These are phyloP conservation scores for Cordyceps cateniannulata DNA, from an alignment of 2,329 filamentous ascomycete genomes.

Conservation along the genomic window DNA sequence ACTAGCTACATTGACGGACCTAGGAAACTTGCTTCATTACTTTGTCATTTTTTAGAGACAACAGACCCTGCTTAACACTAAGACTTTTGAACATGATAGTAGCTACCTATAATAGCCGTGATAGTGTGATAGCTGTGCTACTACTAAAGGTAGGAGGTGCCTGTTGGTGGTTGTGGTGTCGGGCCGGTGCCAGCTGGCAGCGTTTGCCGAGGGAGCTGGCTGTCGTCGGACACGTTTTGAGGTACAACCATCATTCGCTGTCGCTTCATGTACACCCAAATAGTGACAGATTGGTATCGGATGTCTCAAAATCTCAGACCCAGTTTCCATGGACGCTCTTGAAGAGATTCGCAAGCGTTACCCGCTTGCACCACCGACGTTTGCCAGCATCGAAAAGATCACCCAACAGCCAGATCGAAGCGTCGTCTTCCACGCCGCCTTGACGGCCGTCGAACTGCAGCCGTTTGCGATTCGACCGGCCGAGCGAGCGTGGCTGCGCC, in stretches of 20 bases:
- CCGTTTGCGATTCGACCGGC: conserved; percentile 29
- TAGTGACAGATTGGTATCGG: not conserved
- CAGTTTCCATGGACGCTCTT: not conserved
- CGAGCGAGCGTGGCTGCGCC: conserved; percentile 30
- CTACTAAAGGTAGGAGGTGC: too few relatives aligned
- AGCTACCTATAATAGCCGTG: too few relatives aligned
- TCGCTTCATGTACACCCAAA: not conserved
- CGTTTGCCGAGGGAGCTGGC: not conserved
- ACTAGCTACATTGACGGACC: not conserved
- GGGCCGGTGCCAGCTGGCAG: not conserved
- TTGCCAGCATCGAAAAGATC: conserved; percentile 25
- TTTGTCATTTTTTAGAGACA: not conserved
- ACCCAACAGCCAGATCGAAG: conserved; percentile 22
- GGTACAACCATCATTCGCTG: not conserved
- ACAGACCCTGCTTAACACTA: not conserved
- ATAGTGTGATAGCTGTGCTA: too few relatives aligned
- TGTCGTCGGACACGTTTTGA: not conserved
- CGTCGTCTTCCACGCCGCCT: conserved; percentile 31
- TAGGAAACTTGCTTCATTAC: not conserved
- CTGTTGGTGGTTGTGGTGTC: not conserved
- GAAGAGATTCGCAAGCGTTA: conserved; percentile 29
- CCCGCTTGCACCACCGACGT: conserved; percentile 25
- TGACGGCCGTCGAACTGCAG: conserved; percentile 31
- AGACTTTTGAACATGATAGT: not conserved
- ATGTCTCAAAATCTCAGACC: not conserved